phyloP scores from a whole-genome alignment of 192 early-diverging fungal species.

The Backusella westeae region DNA sequence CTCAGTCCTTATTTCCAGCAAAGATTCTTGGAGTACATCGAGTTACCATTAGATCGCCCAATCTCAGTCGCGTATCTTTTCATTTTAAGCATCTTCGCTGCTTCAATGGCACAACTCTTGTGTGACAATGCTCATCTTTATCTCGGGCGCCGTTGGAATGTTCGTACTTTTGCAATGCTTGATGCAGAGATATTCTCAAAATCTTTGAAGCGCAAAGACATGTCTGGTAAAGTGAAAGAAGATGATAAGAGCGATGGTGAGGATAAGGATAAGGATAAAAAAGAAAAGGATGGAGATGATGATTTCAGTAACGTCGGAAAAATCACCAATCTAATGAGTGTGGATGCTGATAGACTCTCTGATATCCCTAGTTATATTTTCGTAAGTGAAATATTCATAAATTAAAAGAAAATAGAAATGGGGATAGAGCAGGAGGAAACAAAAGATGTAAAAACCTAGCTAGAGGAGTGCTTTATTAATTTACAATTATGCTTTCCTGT shows the following conservation, averaged over 20 bases:
- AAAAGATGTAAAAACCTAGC: background rate
- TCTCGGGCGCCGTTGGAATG: slow-evolving; percentile 45
- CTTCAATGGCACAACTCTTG: slow-evolving; percentile 37
- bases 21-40: slow-evolving; percentile 40
- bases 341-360: slow-evolving; percentile 63
- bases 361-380: slow-evolving; percentile 55
- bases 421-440: background rate
- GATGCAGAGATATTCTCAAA: slow-evolving; percentile 51
- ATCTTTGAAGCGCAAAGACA: slow-evolving; percentile 41
- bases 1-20: slow-evolving; percentile 47
- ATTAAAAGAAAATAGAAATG: background rate
- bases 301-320: slow-evolving; percentile 52
- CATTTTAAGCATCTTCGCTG: slow-evolving; percentile 43
- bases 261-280: background rate
- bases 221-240: slow-evolving; percentile 35
- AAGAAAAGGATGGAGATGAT: slow-evolving; percentile 7
- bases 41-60: slow-evolving; percentile 19
- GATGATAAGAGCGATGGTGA: background rate
- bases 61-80: slow-evolving; percentile 44
- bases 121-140: slow-evolving; percentile 45
- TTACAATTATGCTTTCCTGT: background rate
- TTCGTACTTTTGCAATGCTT: slow-evolving; percentile 45
- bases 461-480: background rate
- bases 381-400: slow-evolving; percentile 23
- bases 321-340: slow-evolving; percentile 73